Conservation (phyloP, 73 alveolate species). For the Loxodes magnus region DNA sequence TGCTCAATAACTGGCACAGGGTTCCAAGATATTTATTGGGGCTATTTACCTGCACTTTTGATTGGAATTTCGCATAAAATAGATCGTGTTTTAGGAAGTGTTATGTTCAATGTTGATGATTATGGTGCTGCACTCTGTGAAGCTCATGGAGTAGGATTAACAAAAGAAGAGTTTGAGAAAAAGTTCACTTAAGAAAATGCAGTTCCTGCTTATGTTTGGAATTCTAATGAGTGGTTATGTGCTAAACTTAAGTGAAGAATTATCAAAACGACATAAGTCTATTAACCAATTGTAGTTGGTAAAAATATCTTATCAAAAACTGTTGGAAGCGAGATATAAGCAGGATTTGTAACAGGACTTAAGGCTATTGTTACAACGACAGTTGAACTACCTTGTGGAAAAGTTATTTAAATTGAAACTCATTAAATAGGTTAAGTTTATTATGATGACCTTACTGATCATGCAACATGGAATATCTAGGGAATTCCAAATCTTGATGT, state of each 20-base stretch:
- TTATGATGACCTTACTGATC: slow-evolving; percentile 11
- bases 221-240: neutral
- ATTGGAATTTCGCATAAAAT: slow-evolving; percentile 2
- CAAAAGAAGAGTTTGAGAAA: neutral
- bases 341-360: neutral
- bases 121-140: slow-evolving; percentile 9
- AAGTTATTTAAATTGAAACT: neutral
- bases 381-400: neutral
- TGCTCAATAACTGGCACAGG: slow-evolving; percentile 12
- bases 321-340: too few relatives aligned
- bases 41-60: neutral
- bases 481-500: slow-evolving; percentile 4
- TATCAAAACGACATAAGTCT: neutral
- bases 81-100: neutral
- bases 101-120: neutral
- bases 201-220: slow-evolving; percentile 15
- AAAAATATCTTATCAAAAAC: neutral
- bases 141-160: slow-evolving; percentile 11
- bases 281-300: too few relatives aligned
- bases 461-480: neutral
- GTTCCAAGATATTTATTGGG: slow-evolving; percentile 1
- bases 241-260: neutral
- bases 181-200: neutral
- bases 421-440: slow-evolving; percentile 14
- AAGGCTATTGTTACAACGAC: slow-evolving; percentile 11